A percentile compares a stretch with the other conserved stretches of the same genome.
Conservation (phyloP, 2,329 filamentous ascomycete genomes). For the Rasamsonia emersonii region DNA sequence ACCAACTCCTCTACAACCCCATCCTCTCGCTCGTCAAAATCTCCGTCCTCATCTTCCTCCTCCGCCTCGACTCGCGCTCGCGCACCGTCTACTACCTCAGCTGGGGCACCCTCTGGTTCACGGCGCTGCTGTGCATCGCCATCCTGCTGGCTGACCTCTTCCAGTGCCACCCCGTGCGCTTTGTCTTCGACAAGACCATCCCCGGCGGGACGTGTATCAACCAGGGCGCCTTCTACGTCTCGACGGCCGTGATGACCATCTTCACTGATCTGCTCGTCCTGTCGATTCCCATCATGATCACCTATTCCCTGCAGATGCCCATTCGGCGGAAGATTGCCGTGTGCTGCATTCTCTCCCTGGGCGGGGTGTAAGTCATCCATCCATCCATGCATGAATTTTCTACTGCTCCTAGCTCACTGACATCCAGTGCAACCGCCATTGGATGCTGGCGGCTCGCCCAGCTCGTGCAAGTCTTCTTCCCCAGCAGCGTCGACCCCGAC, state of each 20-base stretch:
- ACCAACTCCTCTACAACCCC: constrained; percentile 23
- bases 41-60: constrained; percentile 22
- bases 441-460: constrained; percentile 22
- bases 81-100: constrained; percentile 14
- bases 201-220: constrained; percentile 18
- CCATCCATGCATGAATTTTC: too few species aligned
- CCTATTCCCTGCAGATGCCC: constrained; percentile 20
- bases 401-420: too few species aligned
- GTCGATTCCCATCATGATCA: constrained; percentile 23
- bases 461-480: constrained; percentile 15
- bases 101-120: constrained; percentile 14
- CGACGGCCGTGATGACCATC: constrained; percentile 18
- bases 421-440: constrained; percentile 17
- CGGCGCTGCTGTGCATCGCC: constrained; percentile 14
- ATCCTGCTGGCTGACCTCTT: constrained; percentile 22
- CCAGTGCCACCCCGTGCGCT: constrained; percentile 20
- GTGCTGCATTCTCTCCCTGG: constrained; percentile 19
- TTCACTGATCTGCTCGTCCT: constrained; percentile 24
- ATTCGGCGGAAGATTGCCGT: constrained; percentile 20
- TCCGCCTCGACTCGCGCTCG: constrained; percentile 20
- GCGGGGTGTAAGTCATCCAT: constrained; percentile 19
- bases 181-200: constrained; percentile 15
- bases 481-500: constrained; percentile 7
- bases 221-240: constrained; percentile 20
- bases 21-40: constrained; percentile 21